A percentile compares a stretch with the other conserved stretches of the same genome.
Evolutionary conservation across 148 eudicot species (phyloP).

Genomic region (Pharnaceum exiguum): DNA sequence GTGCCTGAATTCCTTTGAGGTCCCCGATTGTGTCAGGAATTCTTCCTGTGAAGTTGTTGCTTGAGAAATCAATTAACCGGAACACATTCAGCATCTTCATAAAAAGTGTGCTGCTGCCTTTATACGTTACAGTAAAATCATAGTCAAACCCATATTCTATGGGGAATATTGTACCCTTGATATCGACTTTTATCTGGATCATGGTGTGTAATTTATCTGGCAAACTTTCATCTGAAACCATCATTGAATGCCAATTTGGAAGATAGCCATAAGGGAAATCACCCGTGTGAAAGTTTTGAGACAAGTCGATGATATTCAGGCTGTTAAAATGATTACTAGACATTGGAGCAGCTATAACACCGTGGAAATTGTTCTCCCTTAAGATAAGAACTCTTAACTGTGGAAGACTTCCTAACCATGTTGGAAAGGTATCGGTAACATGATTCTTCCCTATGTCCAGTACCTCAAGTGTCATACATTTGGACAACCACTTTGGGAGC

Average conservation of each 20-base stretch:
- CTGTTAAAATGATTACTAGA: slow-evolving; percentile 1
- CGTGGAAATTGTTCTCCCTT: slow-evolving; percentile 31
- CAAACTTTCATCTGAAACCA: neutral
- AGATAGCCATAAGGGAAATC: slow-evolving; percentile 22
- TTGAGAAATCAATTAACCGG: slow-evolving; percentile 35
- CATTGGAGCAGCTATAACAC: neutral
- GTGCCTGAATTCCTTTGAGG: slow-evolving; percentile 20
- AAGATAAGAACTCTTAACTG: slow-evolving; percentile 26
- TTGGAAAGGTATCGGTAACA: slow-evolving; percentile 35
- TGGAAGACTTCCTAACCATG: slow-evolving; percentile 33
- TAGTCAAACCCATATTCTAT: neutral
- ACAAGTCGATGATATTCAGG: slow-evolving; percentile 36
- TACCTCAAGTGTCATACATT: slow-evolving; percentile 17
- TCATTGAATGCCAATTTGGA: slow-evolving; percentile 25
- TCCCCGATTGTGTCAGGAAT: slow-evolving; percentile 24
- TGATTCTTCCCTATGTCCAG: slow-evolving; percentile 31
- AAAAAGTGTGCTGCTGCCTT: slow-evolving; percentile 7
- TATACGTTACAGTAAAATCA: slow-evolving; percentile 11
- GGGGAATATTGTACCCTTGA: neutral
- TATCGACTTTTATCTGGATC: no score
- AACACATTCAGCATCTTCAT: slow-evolving; percentile 2
- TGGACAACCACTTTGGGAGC: slow-evolving; percentile 20
- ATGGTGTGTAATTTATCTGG: neutral
- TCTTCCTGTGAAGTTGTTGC: slow-evolving; percentile 31
- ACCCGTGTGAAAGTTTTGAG: slow-evolving; percentile 29